Base-by-base conservation (phyloP, 352 stramenopile genomes). In the Pythium aphanidermatum region DNA sequence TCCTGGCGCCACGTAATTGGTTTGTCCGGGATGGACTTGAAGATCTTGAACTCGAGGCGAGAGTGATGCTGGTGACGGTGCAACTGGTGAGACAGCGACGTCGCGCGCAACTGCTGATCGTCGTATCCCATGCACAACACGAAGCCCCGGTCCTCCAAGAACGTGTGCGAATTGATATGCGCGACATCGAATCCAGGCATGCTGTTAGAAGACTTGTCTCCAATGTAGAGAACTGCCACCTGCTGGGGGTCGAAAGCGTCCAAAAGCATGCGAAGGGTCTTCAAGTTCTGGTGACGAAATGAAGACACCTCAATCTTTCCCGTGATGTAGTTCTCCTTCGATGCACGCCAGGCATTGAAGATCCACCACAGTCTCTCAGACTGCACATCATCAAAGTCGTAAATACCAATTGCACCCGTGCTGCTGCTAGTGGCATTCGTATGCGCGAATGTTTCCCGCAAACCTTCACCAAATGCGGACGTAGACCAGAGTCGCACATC, bases 301-400 rank as follows among this genome's bases (percentile, higher is more conserved):
- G 74, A 65, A 0, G 68, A 71, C 24, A 78, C 70, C 29, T 89
- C 79, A 17, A 81, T 67, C 41, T 92, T 92, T 17, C 79, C 73
- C 6, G 64, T 74, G 8, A 75, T 66, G 51, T 86, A 92, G 53
- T 84, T 87, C 10, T 57, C 49, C 33, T 84, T 85, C 1, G 68
- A 66, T 30, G 77, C 63, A 10, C 58, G 61, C 76, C 76, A 92
- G 24, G 70, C 25, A 27, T 88, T 89, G 30, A 92, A 92, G 13
- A 92, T 83, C 74, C 74, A 89, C 74, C 79, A 89, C 14, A 92
- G 50, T 28, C 71, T 74, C 53, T 87, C 79, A 2, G 74, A 87
- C 50, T 89, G 79, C n/a, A 81, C 69, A 50, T 88, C 76, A 24
- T 92, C 76, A 37, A 87, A 89, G 54, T 88, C 79, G 47, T 80